phyloP scores from a whole-genome alignment of 129 eudicot species.

The Flaveria ramosissima region DNA sequence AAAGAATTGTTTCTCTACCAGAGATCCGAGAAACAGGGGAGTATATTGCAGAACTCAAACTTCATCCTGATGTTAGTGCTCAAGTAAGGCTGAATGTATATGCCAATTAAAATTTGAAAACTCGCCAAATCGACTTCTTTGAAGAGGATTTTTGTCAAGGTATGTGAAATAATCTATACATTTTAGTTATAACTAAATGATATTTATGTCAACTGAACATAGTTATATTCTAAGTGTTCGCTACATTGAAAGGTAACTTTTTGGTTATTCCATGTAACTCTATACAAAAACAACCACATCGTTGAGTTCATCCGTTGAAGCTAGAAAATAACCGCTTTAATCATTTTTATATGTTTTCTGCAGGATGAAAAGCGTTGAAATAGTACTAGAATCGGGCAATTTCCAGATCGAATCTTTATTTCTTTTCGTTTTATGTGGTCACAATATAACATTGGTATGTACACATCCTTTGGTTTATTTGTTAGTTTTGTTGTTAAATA shows the following conservation, averaged over 20 bases:
- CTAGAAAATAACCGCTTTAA: background rate
- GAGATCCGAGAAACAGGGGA: conserved; percentile 98
- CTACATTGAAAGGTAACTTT: background rate
- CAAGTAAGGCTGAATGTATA: conserved; percentile 71
- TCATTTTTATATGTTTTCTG: conserved; percentile 12
- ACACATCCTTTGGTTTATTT: background rate
- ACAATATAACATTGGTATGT: conserved; percentile 25
- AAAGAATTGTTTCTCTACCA: conserved; percentile 75
- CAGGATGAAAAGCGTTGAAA: conserved; percentile 31
- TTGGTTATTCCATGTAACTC: conserved; percentile 5
- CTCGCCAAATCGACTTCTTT: conserved; percentile 16
- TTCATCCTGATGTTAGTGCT: conserved; percentile 94
- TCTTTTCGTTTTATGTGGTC: conserved; percentile 14
- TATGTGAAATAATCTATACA: conserved; percentile 10
- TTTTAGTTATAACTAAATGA: background rate
- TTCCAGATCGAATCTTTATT: conserved; percentile 20
- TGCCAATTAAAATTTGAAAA: conserved; percentile 57
- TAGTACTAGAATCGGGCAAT: conserved; percentile 25
- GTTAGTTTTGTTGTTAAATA: conserved; percentile 11
- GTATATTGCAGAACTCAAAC: conserved; percentile 83
- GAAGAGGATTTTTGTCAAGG: conserved; percentile 35
- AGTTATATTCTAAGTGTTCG: too few species aligned
- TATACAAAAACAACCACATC: background rate
- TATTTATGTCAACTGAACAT: background rate
- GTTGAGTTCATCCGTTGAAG: background rate